A percentile compares a stretch with the other conserved stretches of the same genome.
These are phyloP conservation scores for Malus domestica DNA, from an alignment of 306 rosid species.

Conservation along the genomic window ASM211411v1 NC_041796.1:11817001-11817500, in stretches of 20 bases:
- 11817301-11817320: slow-evolving; percentile 67
- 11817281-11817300: slow-evolving; percentile 41
- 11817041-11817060: not conserved
- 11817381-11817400: not conserved
- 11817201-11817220: not conserved
- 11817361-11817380: slow-evolving; percentile 95
- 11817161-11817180: slow-evolving; percentile 71
- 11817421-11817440: not conserved
- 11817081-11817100: slow-evolving; percentile 62
- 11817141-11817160: slow-evolving; percentile 83
- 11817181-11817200: slow-evolving; percentile 37
- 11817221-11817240: too few relatives aligned
- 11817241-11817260: not conserved
- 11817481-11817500: slow-evolving; percentile 39
- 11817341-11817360: slow-evolving; percentile 68
- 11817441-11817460: not conserved
- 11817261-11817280: not conserved
- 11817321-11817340: slow-evolving; percentile 82
- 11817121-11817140: slow-evolving; percentile 87
- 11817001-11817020: not conserved
- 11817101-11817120: slow-evolving; percentile 57
- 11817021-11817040: not conserved
- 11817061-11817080: slow-evolving; percentile 17
- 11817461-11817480: slow-evolving; percentile 4
- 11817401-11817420: not conserved